Evolutionary conservation across 2,329 filamentous ascomycete genomes (phyloP).

Genomic region (Xylaria polymorpha): DNA sequence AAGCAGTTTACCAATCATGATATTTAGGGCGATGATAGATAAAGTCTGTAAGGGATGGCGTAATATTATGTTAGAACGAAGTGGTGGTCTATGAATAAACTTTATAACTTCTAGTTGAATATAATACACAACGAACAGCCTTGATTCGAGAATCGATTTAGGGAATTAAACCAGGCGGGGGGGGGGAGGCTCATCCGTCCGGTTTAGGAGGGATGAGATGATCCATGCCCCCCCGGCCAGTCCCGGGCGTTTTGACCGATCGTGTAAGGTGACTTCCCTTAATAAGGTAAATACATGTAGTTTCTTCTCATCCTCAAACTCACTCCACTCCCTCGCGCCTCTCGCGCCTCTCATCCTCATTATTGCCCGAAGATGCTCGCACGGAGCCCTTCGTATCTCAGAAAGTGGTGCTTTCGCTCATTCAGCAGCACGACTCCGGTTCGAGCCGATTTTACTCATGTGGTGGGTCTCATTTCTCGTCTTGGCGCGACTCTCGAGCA

Average conservation of each 20-base stretch:
- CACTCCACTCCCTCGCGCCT: neutral
- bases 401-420: conserved; percentile 27
- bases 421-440: conserved; percentile 48
- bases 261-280: too few species aligned
- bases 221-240: neutral
- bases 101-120: neutral
- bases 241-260: conserved; percentile 8
- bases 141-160: neutral
- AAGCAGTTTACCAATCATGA: neutral
- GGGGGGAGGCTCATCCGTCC: neutral
- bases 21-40: neutral
- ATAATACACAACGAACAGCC: neutral
- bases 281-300: neutral
- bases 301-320: neutral
- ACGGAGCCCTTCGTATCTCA: conserved; percentile 11
- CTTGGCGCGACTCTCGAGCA: neutral
- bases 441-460: conserved; percentile 52
- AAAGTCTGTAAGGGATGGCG: neutral
- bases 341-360: neutral
- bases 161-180: neutral
- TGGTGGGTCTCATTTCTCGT: conserved; percentile 46
- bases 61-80: neutral
- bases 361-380: conserved; percentile 33
- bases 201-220: neutral
- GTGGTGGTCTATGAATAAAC: neutral